phyloP scores from a whole-genome alignment of 2,329 filamentous ascomycete genomes.

The Trichoderma cornu-damae region DNA sequence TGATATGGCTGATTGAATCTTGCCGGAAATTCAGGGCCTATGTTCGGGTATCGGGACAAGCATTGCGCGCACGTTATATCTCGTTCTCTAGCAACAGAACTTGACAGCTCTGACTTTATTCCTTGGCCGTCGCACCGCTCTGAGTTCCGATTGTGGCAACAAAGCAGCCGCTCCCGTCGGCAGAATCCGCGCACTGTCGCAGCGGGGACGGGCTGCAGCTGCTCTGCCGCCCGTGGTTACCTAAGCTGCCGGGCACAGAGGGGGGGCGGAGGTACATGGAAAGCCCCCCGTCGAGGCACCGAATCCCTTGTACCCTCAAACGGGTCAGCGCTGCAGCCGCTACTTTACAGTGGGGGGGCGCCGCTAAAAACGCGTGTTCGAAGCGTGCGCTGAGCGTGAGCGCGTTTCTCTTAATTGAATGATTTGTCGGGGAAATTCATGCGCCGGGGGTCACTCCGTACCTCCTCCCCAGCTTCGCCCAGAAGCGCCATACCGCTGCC shows the following conservation, averaged over 20 bases:
- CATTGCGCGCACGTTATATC: neutral
- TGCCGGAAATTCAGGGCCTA: neutral
- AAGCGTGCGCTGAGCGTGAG: conserved; percentile 20
- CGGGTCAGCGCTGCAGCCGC: neutral
- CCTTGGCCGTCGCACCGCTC: too few relatives aligned
- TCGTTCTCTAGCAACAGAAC: neutral
- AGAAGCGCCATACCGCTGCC: neutral
- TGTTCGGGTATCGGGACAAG: neutral
- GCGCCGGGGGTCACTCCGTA: conserved; percentile 12
- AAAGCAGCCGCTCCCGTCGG: neutral
- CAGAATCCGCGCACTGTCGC: neutral
- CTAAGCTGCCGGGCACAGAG: neutral
- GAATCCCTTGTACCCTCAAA: neutral
- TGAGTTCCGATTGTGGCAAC: neutral
- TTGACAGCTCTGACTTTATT: conserved; percentile 1
- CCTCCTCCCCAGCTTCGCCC: conserved; percentile 9
- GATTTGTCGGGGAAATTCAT: conserved; percentile 11
- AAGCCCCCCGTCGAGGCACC: neutral
- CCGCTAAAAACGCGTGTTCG: conserved; percentile 19
- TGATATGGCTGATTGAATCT: neutral
- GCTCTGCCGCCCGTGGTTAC: neutral
- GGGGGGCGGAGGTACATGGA: neutral
- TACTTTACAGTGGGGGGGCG: conserved; percentile 1
- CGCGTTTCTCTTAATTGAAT: conserved; percentile 21
- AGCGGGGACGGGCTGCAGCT: conserved; percentile 7